Percentiles rank a stretch among this genome's conserved stretches.
These are phyloP conservation scores for Astraeus odoratus DNA, from an alignment of 768 basidiomycete species.

Conservation along the genomic window DNA sequence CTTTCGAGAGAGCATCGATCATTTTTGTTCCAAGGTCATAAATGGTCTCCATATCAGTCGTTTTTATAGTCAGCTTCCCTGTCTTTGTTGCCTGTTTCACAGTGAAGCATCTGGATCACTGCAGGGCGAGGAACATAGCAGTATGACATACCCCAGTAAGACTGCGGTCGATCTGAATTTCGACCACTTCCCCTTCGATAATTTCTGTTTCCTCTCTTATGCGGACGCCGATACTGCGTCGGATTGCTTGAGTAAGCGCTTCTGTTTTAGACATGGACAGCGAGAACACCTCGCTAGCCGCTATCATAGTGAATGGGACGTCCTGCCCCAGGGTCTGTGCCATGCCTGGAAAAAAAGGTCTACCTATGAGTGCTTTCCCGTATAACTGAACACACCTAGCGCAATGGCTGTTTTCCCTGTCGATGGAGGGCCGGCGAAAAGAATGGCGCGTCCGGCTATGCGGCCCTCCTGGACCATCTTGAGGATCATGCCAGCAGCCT, in stretches of 20 bases:
- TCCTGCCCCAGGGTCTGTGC: conserved; percentile 90
- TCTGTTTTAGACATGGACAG: conserved; percentile 98
- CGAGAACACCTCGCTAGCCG: conserved; percentile 96
- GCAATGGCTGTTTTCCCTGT: conserved; percentile 99
- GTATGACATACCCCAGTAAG: conserved; percentile 72
- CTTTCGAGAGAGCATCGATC: conserved; percentile 96
- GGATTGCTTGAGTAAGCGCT: conserved; percentile 92
- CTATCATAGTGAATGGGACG: conserved; percentile 97
- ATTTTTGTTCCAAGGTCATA: conserved; percentile 99
- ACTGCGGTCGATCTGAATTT: conserved; percentile 97
- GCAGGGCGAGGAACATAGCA: not conserved
- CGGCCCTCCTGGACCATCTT: conserved; percentile 97
- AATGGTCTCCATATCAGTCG: conserved; percentile 99
- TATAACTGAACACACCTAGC: conserved; percentile 52
- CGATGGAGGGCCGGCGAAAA: conserved; percentile 96
- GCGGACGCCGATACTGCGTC: conserved; percentile 92
- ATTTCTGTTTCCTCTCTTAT: conserved; percentile 98
- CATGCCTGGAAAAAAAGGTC: conserved; percentile 63
- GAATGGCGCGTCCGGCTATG: conserved; percentile 92
- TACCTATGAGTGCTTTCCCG: not conserved
- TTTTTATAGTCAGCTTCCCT: conserved; percentile 95
- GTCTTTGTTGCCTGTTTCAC: conserved; percentile 86
- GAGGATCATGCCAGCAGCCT: conserved; percentile 95
- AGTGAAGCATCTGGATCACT: not conserved
- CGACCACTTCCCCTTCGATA: conserved; percentile 96